phyloP scores from a whole-genome alignment of 768 basidiomycete genomes.

The Lactifluus piperatus region DNA sequence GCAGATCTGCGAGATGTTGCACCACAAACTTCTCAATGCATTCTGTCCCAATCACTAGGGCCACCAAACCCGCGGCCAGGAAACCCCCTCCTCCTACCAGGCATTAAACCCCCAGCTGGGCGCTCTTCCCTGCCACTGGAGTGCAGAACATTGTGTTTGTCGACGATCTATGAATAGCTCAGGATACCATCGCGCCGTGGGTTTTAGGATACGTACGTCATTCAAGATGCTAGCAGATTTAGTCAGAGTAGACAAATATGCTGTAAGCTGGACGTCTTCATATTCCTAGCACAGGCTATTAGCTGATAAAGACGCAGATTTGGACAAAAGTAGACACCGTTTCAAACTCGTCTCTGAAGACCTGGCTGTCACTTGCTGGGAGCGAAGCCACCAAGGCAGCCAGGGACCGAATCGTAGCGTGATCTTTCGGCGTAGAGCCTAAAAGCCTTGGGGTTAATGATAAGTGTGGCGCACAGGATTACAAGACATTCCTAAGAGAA shows the following conservation, averaged over 20 bases:
- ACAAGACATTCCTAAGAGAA: slow-evolving; percentile 53
- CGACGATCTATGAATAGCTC: slow-evolving; percentile 51
- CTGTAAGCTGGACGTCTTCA: slow-evolving; percentile 89
- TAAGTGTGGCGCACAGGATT: background rate
- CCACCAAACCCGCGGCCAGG: slow-evolving; percentile 17
- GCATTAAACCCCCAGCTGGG: slow-evolving; percentile 26
- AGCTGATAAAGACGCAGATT: background rate
- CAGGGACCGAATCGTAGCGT: slow-evolving; percentile 74
- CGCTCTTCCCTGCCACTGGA: slow-evolving; percentile 51
- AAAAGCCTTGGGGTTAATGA: slow-evolving; percentile 1
- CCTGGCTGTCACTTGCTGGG: slow-evolving; percentile 75
- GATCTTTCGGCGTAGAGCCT: slow-evolving; percentile 74
- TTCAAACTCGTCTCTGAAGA: slow-evolving; percentile 82
- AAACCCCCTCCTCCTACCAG: slow-evolving; percentile 15
- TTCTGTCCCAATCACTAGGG: slow-evolving; percentile 21
- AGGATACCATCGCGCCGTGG: slow-evolving; percentile 4
- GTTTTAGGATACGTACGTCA: slow-evolving; percentile 49
- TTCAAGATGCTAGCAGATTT: slow-evolving; percentile 83
- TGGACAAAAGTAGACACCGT: slow-evolving; percentile 43
- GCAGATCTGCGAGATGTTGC: background rate
- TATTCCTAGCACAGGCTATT: slow-evolving; percentile 61
- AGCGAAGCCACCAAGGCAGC: slow-evolving; percentile 81
- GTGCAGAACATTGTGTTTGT: slow-evolving; percentile 60
- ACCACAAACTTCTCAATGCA: slow-evolving; percentile 5
- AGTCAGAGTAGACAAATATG: slow-evolving; percentile 79